These are phyloP conservation scores for Ascobolus immersus DNA, from an alignment of 495 filamentous ascomycete species.

Conservation along the genomic window DNA sequence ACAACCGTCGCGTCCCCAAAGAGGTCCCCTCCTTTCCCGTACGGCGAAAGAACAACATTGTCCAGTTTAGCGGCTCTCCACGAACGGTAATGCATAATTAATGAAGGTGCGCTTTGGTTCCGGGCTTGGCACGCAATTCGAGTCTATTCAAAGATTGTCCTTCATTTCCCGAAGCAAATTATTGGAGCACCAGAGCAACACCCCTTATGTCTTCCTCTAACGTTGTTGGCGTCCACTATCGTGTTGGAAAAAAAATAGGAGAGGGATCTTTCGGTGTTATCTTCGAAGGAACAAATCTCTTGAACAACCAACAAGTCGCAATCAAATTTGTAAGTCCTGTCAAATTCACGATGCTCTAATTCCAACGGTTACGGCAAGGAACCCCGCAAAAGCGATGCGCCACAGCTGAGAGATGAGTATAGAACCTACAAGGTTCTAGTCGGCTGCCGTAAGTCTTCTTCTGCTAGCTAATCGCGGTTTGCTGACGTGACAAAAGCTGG, in stretches of 20 bases:
- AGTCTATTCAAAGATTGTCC: too few species aligned
- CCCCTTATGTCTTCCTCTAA: constrained; percentile 95
- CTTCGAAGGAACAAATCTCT: constrained; percentile 91
- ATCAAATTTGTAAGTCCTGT: constrained; percentile 81
- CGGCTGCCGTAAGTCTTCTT: constrained; percentile 71
- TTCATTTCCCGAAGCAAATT: too few species aligned
- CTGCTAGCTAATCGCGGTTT: constrained; percentile 3
- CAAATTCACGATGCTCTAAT: constrained; percentile 1
- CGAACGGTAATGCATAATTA: too few species aligned
- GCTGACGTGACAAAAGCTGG: constrained; percentile 34
- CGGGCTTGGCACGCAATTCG: too few species aligned
- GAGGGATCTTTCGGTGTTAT: constrained; percentile 98
- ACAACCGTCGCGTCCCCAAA: constrained; percentile 40
- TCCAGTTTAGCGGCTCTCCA: too few species aligned
- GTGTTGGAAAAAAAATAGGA: constrained; percentile 97
- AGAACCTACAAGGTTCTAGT: constrained; percentile 98
- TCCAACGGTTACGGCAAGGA: constrained; percentile 29
- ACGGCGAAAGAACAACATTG: too few species aligned
- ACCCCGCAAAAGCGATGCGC: constrained; percentile 94
- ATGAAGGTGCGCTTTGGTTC: too few species aligned
- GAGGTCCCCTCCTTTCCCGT: too few species aligned
- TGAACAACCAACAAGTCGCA: constrained; percentile 97
- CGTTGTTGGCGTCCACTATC: constrained; percentile 95
- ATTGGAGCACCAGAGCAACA: too few species aligned
- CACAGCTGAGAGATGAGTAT: constrained; percentile 95